Base-by-base conservation (phyloP, 1,139 yeast species). In the Kurtzmaniella quercitrusa region DNA sequence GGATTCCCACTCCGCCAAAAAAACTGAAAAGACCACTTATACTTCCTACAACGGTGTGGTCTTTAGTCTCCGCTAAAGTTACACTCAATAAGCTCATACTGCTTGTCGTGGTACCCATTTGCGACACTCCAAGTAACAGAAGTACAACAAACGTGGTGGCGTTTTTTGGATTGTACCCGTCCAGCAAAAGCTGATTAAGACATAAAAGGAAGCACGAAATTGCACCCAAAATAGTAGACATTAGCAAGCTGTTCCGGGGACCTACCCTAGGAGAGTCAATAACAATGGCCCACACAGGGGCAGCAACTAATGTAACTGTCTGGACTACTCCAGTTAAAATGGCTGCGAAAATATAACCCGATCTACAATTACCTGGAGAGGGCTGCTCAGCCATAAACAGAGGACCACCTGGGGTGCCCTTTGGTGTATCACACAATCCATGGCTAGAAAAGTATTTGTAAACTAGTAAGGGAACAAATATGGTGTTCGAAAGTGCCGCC, bases 1-100 rank as follows among this genome's bases (percentile, higher is more conserved):
- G 61, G 21, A 84, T 82, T 1, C 93, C 93, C n/a, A 81, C 44
- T 1, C 88, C 89, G 8, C 90, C 90, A 52, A 75, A 67, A 44
- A 85, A 72, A 15, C 84, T 76, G 56, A 81, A 82, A 7, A 82
- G 77, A 2, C 93, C 93, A 46, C 85, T 76, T 37, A 85, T 73
- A 5, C 87, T 74, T 5, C 93, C 93, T 44, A 80, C 76, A 45
- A 67, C 39, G 3, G 24, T 37, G 40, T 21, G 41, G 31, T 45
- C 47, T 29, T 48, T 46, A 12, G 56, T 54, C 7, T 54, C 57
- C 23, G 59, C 54, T 14, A 58, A 53, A 56, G 54, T 61, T 5
- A 62, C 56, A 42, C 73, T 64, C 23, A 72, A 54, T 16, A 70
- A 55, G 52, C 75, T 68, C 76, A 72, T 70, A 49, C 73, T 65